Percentiles rank a stretch among this genome's conserved stretches.
phyloP scores from a whole-genome alignment of 1,284 basidiomycete species.

The Malassezia restricta region DNA sequence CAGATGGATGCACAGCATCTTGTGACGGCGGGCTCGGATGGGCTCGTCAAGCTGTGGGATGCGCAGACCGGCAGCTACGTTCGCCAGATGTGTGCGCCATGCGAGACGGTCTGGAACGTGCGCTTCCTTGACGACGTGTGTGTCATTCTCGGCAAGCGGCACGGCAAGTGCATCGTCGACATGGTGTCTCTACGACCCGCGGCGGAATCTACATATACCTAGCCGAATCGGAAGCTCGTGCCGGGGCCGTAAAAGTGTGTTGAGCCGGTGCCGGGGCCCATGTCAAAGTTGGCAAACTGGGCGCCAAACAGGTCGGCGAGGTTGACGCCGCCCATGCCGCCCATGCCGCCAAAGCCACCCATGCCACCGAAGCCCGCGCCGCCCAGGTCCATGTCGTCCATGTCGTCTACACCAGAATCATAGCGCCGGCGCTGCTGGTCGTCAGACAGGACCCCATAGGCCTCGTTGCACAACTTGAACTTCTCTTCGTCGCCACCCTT shows the following conservation, averaged over 20 bases:
- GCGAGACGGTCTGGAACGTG: constrained; percentile 77
- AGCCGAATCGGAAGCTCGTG: constrained; percentile 12
- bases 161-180: constrained; percentile 77
- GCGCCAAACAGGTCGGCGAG: constrained; percentile 37
- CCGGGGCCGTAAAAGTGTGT: constrained; percentile 4
- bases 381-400: constrained; percentile 22
- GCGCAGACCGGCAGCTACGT: constrained; percentile 38
- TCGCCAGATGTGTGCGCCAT: constrained; percentile 36
- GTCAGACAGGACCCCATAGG: constrained; percentile 37
- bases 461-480: constrained; percentile 44
- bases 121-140: constrained; percentile 65
- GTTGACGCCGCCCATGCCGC: constrained; percentile 33
- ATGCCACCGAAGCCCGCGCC: constrained; percentile 18
- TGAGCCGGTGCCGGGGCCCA: constrained; percentile 17
- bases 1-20: constrained; percentile 61
- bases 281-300: constrained; percentile 22
- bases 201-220: background rate
- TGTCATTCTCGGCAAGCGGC: constrained; percentile 69
- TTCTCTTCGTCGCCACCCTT: constrained; percentile 46
- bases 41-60: constrained; percentile 72
- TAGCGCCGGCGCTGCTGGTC: constrained; percentile 36
- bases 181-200: constrained; percentile 49
- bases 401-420: constrained; percentile 40
- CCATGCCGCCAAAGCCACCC: constrained; percentile 20
- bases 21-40: constrained; percentile 68